phyloP scores from a whole-genome alignment of 139 green algal species.

The Gonium pectorale region DNA sequence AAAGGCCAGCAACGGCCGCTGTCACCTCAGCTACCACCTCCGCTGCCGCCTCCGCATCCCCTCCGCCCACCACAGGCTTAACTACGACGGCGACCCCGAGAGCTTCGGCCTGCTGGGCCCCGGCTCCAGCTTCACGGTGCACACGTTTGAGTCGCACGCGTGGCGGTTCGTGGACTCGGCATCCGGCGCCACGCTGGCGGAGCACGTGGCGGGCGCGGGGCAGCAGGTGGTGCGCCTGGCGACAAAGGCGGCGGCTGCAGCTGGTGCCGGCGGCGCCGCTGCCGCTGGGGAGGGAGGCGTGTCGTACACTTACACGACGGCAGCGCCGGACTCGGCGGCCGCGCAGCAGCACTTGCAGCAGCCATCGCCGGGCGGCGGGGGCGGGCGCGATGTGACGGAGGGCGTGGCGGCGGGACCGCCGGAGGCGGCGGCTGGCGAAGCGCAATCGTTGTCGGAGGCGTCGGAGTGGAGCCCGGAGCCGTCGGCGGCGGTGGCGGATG shows the following conservation, averaged over 20 bases:
- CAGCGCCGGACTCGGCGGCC: background rate
- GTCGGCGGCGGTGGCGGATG: no score
- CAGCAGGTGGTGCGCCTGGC: conserved; percentile 24
- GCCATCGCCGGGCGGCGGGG: background rate
- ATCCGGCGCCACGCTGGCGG: background rate
- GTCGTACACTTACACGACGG: conserved; percentile 10
- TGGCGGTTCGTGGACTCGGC: conserved; percentile 39
- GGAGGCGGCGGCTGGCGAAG: background rate
- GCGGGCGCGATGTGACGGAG: background rate
- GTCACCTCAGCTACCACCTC: background rate
- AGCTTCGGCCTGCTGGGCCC: conserved; percentile 17
- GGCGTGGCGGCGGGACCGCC: background rate
- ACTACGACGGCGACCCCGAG: conserved; percentile 37
- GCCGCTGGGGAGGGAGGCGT: background rate
- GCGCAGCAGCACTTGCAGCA: background rate
- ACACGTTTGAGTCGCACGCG: conserved; percentile 36
- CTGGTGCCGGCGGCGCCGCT: background rate
- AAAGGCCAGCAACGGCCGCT: no score
- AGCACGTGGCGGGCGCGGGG: conserved; percentile 19
- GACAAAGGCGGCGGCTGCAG: background rate
- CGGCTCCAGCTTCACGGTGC: conserved; percentile 7
- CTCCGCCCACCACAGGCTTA: conserved; percentile 11
- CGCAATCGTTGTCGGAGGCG: no score
- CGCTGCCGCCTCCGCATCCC: background rate
- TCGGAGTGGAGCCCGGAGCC: background rate